phyloP scores from a whole-genome alignment of 176 grass and related monocot genomes.

The Oryza coarctata region DNA sequence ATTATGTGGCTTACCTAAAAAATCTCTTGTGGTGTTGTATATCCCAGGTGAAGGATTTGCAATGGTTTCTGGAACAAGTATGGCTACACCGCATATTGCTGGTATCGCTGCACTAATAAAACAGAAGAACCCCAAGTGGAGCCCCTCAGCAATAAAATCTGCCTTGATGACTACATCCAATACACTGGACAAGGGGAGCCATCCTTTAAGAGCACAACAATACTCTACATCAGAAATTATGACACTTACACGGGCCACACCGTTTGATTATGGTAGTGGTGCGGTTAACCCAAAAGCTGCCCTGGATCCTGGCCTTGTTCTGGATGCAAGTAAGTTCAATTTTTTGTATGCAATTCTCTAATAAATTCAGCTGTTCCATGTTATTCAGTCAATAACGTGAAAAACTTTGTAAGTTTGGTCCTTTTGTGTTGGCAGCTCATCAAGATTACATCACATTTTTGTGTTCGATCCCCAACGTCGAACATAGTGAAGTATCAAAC shows the following conservation, averaged over 20 bases:
- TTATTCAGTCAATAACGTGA: neutral
- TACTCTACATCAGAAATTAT: constrained; percentile 72
- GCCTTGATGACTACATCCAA: constrained; percentile 94
- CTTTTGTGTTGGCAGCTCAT: constrained; percentile 46
- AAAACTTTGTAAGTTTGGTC: neutral
- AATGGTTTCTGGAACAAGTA: constrained; percentile 98
- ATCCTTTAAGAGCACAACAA: constrained; percentile 80
- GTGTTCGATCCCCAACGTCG: constrained; percentile 66
- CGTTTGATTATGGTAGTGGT: constrained; percentile 97
- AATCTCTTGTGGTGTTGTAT: neutral
- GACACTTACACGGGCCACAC: constrained; percentile 69
- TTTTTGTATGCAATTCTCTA: neutral
- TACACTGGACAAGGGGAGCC: constrained; percentile 71
- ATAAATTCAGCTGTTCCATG: neutral
- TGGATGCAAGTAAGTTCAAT: constrained; percentile 81
- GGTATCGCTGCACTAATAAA: constrained; percentile 96
- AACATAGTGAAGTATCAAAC: constrained; percentile 68
- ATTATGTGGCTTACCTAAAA: neutral
- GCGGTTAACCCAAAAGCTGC: constrained; percentile 90
- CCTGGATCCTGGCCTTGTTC: constrained; percentile 87
- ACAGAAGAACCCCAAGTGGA: constrained; percentile 95
- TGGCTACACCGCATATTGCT: constrained; percentile 95
- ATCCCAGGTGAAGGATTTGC: constrained; percentile 87
- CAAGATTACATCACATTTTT: constrained; percentile 89
- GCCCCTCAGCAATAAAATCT: constrained; percentile 90